Evolutionary conservation across 73 alveolate genomes (phyloP).

Genomic region (Paramecium tetraurelia): DNA sequence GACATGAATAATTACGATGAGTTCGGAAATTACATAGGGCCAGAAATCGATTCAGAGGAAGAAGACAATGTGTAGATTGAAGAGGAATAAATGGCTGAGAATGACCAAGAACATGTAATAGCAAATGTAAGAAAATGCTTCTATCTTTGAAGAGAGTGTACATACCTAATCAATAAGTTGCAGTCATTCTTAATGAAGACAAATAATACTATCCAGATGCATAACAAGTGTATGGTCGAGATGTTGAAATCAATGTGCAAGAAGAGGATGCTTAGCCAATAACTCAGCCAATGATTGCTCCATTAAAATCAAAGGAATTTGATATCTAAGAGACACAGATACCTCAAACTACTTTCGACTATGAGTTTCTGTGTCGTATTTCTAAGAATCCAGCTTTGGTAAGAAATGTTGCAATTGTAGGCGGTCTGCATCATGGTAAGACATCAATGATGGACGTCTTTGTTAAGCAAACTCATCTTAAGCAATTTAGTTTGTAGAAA

Average conservation of each 20-base stretch:
- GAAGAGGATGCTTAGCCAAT: slow-evolving; percentile 99
- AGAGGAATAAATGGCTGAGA: slow-evolving; percentile 25
- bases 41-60: slow-evolving; percentile 73
- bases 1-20: slow-evolving; percentile 93
- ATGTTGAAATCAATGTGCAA: slow-evolving; percentile 95
- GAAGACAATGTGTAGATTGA: slow-evolving; percentile 62
- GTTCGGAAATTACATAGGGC: slow-evolving; percentile 99
- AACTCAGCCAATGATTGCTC: slow-evolving; percentile 98
- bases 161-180: slow-evolving; percentile 61
- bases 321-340: slow-evolving; percentile 83
- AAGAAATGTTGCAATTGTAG: slow-evolving; percentile 96
- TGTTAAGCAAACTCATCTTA: slow-evolving; percentile 90
- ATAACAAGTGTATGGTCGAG: slow-evolving; percentile 92
- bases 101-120: background rate
- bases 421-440: slow-evolving; percentile 99
- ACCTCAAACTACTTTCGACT: slow-evolving; percentile 89
- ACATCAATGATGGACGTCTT: slow-evolving; percentile 96
- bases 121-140: slow-evolving; percentile 11
- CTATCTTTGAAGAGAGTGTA: slow-evolving; percentile 30
- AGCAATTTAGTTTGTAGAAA: slow-evolving; percentile 48
- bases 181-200: slow-evolving; percentile 96
- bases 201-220: slow-evolving; percentile 96
- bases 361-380: slow-evolving; percentile 90
- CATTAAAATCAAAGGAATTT: slow-evolving; percentile 89
- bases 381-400: slow-evolving; percentile 92